phyloP scores from a whole-genome alignment of 2,329 filamentous ascomycete genomes.

The Phialocephala subalpina region DNA sequence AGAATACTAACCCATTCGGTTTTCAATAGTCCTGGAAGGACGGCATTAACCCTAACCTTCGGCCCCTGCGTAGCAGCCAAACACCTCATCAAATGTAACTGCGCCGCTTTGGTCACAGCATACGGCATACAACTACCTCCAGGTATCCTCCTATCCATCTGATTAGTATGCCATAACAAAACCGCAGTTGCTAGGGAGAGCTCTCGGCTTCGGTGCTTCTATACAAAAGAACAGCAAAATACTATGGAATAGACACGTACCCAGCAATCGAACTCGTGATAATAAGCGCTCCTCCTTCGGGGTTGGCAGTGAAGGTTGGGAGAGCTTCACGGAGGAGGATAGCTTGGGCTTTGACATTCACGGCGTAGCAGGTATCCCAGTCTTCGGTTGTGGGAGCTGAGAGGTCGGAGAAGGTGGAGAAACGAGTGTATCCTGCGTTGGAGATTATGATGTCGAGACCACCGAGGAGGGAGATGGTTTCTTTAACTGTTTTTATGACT shows the following conservation, averaged over 20 bases:
- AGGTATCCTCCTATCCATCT: too few species aligned
- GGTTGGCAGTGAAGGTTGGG: conserved; percentile 66
- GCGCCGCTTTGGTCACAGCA: conserved; percentile 53
- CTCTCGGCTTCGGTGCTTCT: too few species aligned
- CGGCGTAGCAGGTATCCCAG: conserved; percentile 58
- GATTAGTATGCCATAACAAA: too few species aligned
- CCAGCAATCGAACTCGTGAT: conserved; percentile 70
- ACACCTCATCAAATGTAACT: conserved; percentile 71
- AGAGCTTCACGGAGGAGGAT: conserved; percentile 63
- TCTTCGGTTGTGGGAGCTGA: conserved; percentile 33
- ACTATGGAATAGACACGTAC: too few species aligned
- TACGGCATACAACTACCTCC: conserved; percentile 33
- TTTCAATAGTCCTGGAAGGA: conserved; percentile 69
- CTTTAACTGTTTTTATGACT: conserved; percentile 59
- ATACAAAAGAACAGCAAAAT: too few species aligned
- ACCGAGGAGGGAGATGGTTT: conserved; percentile 62
- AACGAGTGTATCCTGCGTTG: conserved; percentile 57
- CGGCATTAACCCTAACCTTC: conserved; percentile 70
- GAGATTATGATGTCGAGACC: conserved; percentile 60
- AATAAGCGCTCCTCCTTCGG: conserved; percentile 69
- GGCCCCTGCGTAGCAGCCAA: conserved; percentile 67
- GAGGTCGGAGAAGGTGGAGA: conserved; percentile 38
- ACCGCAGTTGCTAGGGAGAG: too few species aligned
- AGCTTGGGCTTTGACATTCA: conserved; percentile 65
- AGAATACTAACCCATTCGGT: conserved; percentile 71